These are phyloP conservation scores for Exutisphaerella laricina DNA, from an alignment of 2,329 filamentous ascomycete genomes.

Conservation along the genomic window DNA sequence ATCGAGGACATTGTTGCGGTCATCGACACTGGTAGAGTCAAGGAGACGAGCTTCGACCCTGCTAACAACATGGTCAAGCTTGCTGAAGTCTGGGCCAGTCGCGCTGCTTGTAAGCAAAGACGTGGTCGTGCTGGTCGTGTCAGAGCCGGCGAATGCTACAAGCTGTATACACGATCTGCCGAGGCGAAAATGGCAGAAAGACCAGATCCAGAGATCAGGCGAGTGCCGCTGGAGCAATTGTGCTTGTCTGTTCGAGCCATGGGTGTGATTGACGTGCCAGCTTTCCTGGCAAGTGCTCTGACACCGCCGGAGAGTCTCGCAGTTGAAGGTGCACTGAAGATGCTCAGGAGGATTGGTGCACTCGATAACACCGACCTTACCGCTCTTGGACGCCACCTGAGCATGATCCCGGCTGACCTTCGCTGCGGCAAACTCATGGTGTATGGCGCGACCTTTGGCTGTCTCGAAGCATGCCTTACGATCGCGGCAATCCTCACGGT, in stretches of 20 bases:
- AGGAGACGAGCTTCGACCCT: slow-evolving; percentile 91
- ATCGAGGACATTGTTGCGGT: slow-evolving; percentile 97
- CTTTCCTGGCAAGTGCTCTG: slow-evolving; percentile 77
- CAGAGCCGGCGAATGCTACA: slow-evolving; percentile 85
- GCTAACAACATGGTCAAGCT: slow-evolving; percentile 90
- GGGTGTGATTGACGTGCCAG: slow-evolving; percentile 75
- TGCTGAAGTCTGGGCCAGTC: slow-evolving; percentile 91
- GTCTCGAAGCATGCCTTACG: slow-evolving; percentile 78
- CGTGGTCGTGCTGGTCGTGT: slow-evolving; percentile 92
- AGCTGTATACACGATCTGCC: slow-evolving; percentile 81
- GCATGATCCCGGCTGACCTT: slow-evolving; percentile 89
- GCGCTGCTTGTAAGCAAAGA: slow-evolving; percentile 88
- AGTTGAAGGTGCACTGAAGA: slow-evolving; percentile 74
- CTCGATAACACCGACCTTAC: slow-evolving; percentile 82
- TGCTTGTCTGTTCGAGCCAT: slow-evolving; percentile 93
- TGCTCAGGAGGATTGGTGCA: slow-evolving; percentile 80
- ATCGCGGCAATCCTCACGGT: slow-evolving; percentile 91
- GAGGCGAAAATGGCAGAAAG: slow-evolving; percentile 80
- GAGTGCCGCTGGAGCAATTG: slow-evolving; percentile 88
- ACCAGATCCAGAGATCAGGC: slow-evolving; percentile 87
- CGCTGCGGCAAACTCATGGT: slow-evolving; percentile 93
- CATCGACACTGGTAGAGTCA: slow-evolving; percentile 90
- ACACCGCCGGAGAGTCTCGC: slow-evolving; percentile 82
- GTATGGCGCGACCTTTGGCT: slow-evolving; percentile 89
- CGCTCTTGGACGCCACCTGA: slow-evolving; percentile 84